phyloP scores from a whole-genome alignment of 257 asterid genomes.

The Ilex aquifolium region DNA sequence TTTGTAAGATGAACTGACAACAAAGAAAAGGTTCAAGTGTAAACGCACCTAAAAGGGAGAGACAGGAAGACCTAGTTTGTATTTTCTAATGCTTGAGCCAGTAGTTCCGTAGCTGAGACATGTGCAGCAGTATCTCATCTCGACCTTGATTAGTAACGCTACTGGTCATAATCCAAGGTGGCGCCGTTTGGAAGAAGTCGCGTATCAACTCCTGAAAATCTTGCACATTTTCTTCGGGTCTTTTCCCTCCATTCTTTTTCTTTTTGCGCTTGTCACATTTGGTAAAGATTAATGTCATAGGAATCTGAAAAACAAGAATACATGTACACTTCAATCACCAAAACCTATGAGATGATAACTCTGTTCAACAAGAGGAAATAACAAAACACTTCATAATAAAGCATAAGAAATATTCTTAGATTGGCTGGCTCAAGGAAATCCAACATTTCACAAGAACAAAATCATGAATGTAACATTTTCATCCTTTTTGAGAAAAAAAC shows the following conservation, averaged over 20 bases:
- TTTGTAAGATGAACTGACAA: too few relatives aligned
- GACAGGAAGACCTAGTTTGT: not conserved
- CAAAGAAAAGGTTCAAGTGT: too few relatives aligned
- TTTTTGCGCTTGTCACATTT: conserved; percentile 95
- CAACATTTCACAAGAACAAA: too few relatives aligned
- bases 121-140: conserved; percentile 87
- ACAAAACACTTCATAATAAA: not conserved
- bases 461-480: too few relatives aligned
- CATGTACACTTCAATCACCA: not conserved
- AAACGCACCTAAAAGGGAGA: too few relatives aligned
- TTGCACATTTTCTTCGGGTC: conserved; percentile 77
- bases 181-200: conserved; percentile 59
- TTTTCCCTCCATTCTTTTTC: conserved; percentile 87
- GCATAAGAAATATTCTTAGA: not conserved
- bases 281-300: conserved; percentile 88
- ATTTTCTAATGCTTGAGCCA: conserved; percentile 76
- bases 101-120: conserved; percentile 92
- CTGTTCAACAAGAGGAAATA: not conserved
- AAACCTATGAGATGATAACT: not conserved
- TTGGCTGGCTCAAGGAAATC: too few relatives aligned
- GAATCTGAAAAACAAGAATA: conserved; percentile 48
- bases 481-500: too few relatives aligned
- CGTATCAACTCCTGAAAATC: conserved; percentile 65
- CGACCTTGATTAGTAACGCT: conserved; percentile 95
- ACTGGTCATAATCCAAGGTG: conserved; percentile 99